phyloP scores from a whole-genome alignment of 2,329 filamentous ascomycete genomes.

The Aspergillus sp. region DNA sequence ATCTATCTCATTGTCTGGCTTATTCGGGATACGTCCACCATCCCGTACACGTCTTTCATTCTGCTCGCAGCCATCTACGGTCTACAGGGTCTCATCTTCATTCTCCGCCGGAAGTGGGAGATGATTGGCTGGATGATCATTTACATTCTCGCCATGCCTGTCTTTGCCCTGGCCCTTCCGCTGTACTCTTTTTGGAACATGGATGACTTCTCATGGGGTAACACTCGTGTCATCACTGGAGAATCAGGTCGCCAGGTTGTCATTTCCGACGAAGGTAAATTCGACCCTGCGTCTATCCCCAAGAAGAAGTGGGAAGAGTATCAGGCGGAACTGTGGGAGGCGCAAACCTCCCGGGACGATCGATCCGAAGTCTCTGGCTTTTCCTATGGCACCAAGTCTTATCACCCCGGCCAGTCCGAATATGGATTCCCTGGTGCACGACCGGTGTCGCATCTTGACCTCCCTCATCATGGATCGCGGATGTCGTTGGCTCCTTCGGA shows the following conservation, averaged over 20 bases:
- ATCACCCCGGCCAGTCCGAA: constrained; percentile 63
- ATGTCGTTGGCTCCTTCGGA: constrained; percentile 81
- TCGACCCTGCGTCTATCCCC: constrained; percentile 87
- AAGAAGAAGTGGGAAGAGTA: constrained; percentile 99
- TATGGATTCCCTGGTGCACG: constrained; percentile 67
- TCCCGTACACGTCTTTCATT: constrained; percentile 85
- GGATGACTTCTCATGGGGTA: constrained; percentile 99
- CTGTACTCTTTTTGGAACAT: constrained; percentile 98
- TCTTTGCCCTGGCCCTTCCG: constrained; percentile 87
- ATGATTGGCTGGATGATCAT: constrained; percentile 99
- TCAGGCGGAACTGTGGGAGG: constrained; percentile 96
- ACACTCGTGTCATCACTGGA: constrained; percentile 93
- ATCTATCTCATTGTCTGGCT: constrained; percentile 82
- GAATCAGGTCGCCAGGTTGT: constrained; percentile 91
- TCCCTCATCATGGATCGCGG: constrained; percentile 60
- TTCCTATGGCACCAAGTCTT: constrained; percentile 87
- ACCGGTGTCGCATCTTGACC: constrained; percentile 60
- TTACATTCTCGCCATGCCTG: constrained; percentile 84
- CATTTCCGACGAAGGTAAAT: constrained; percentile 96
- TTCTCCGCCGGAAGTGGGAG: constrained; percentile 94
- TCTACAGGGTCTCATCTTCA: constrained; percentile 96
- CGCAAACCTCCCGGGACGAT: constrained; percentile 79
- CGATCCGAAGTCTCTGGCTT: constrained; percentile 88
- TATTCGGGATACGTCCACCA: constrained; percentile 57
- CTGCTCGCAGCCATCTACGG: constrained; percentile 94